Base-by-base conservation (phyloP, 2,329 filamentous ascomycete species). In the Trichoderma atrobrunneum region DNA sequence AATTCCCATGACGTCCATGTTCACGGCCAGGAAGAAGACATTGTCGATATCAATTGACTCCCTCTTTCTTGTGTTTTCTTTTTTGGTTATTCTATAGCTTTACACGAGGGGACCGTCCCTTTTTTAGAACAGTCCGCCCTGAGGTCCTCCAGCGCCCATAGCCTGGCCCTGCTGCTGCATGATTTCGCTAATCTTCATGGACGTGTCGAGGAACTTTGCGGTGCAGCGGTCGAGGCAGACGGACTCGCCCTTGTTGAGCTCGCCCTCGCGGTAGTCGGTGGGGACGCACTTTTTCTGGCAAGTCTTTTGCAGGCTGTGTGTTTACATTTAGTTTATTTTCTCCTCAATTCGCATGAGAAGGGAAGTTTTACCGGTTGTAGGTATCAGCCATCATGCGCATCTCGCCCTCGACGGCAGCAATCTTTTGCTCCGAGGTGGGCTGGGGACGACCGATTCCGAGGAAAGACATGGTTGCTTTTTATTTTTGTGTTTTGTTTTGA, bases 181-280 rank as follows among this genome's bases (percentile, higher is more conserved):
- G 85, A 97, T 93, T 85, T 98, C 95, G 79, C 93, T 95, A 73
- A 98, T 93, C 87, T 98, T 98, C 87, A 97, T 91, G 83, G 97
- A 97, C 79, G 97, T 95, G 78, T 98, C 95, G 85, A 99, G 98
- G 87, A 98, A 99, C 87, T 99, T 99, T 80, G 93, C 89, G 72
- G 97, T 93, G 85, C 97, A 99, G 80, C 96, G 93, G 86, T 99
- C 96, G 78, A 99, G 91, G 86, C 97, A 99, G 78, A 99, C 96
- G 77, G 92, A 94, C 85, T 99, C 96, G 87, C 95, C 97, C 87
- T 99, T 99, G 90, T 98, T 97, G 79, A 99, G 91, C 78, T 99
- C 95, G 82, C 89, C 90, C 86, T 99, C 96, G 82, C 94, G 94
- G 90, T 98, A 99, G 79, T 95, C 91, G 79, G 86, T 87, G 74